Conservation (phyloP, 805 yeast species). For the Lachancea thermotolerans region DNA sequence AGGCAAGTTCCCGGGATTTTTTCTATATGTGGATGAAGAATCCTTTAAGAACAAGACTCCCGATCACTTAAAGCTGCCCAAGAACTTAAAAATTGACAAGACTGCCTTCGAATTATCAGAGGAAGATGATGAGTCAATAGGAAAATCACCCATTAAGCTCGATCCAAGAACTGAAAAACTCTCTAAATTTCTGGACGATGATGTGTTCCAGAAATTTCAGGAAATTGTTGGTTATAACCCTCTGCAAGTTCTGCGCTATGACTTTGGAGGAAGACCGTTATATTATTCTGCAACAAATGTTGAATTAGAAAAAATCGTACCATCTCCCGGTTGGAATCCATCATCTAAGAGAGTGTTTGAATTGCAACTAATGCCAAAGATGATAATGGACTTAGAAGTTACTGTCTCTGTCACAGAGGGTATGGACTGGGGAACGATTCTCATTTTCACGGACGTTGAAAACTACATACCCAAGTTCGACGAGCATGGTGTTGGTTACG, state of each 20-base stretch:
- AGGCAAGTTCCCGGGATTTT: conserved; percentile 50
- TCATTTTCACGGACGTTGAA: conserved; percentile 68
- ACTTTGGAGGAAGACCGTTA: conserved; percentile 70
- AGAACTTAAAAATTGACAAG: conserved; percentile 46
- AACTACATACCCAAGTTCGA: conserved; percentile 57
- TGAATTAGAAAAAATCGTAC: conserved; percentile 35
- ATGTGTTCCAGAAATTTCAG: conserved; percentile 71
- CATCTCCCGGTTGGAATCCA: conserved; percentile 57
- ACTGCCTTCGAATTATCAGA: conserved; percentile 40
- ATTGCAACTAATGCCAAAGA: conserved; percentile 89
- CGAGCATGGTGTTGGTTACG: conserved; percentile 64
- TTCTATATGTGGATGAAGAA: conserved; percentile 70
- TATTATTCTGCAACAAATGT: conserved; percentile 51
- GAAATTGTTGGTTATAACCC: conserved; percentile 76
- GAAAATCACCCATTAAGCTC: conserved; percentile 23
- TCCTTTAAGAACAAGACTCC: conserved; percentile 45
- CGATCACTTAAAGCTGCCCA: conserved; percentile 43
- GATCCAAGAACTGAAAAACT: conserved; percentile 43
- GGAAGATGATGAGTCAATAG: conserved; percentile 27
- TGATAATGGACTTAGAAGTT: conserved; percentile 74
- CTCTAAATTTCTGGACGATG: conserved; percentile 59
- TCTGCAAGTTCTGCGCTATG: conserved; percentile 78
- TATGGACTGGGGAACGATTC: conserved; percentile 96
- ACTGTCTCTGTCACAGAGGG: conserved; percentile 51
- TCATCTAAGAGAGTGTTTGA: conserved; percentile 62